Evolutionary conservation across 2,329 filamentous ascomycete species (phyloP), one percentile per base, ranked within the genome.

Genomic region (Tolypocladium cylindrosporum): DNA sequence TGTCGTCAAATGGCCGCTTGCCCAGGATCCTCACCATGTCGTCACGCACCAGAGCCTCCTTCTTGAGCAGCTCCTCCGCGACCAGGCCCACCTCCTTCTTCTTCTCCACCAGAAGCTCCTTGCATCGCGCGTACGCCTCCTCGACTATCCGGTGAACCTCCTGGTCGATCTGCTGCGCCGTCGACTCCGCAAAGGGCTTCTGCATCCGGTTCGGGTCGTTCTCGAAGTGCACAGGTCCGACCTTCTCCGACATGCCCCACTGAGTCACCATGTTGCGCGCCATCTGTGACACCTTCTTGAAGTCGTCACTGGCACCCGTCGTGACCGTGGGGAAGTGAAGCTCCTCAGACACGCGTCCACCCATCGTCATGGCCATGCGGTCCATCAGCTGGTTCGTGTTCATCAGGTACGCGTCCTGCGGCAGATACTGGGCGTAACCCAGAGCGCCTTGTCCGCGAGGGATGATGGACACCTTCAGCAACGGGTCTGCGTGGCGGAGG

Each of bases 301-400:
- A 99, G 72, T 99, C 94, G 72, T 97, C 94, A 57, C 87, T 92
- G 24, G 93, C 94, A 58, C 94, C 94, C 53, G 90, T 94, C 1
- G 94, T 99, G 24, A 99, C 94, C 0, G 91, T 96, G 40, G 94
- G 88, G 75, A 99, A 99, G 76, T 99, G 93, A 9, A 99, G 77
- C 74, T 99, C 94, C 75, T 99, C 94, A 24, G 89, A 94, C 31
- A 99, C 89, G 63, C 94, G 91, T 1, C 94, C 94, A 65, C 92
- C 94, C 57, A 99, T 86, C 2, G 93, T 97, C 94, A 99, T 99
- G 63, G 94, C 94, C 94, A 99, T 99, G 65, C 94, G 91, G 73
- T 99, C 94, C 90, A 97, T 96, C 48, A 99, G 81, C 75, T 99
- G 94, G 71, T 92, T 87, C 62, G 90, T 87, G 69, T 88, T 96